Evolutionary conservation across 2,329 filamentous ascomycete genomes (phyloP), one percentile per base, ranked within the genome.

Genomic region (Microcyclosporella mali): DNA sequence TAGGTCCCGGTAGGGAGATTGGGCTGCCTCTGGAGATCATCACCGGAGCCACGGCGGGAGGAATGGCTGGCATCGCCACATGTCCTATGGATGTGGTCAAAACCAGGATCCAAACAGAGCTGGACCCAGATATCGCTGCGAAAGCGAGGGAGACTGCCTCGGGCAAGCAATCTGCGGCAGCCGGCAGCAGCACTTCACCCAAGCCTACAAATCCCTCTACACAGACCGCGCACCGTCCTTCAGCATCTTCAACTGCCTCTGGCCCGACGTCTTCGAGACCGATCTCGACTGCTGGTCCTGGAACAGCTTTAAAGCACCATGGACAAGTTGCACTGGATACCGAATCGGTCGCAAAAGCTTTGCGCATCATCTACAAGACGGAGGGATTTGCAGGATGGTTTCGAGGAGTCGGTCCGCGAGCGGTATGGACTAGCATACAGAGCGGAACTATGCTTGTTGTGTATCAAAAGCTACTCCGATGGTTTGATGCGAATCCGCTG

Each of bases 61-160:
- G 90, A 30, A 79, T 97, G 64, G 92, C 92, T 1, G 92, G 92
- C 40, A 85, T 94, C 6, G 81, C 98, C 11, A 98, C 92, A 2
- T 97, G 92, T 59, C 92, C 92, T 1, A 78, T 98, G 50, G 92
- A 98, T 59, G 92, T 98, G 4, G 90, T 98, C 48, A 98, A 98
- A 70, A 98, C 92, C 1, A 78, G 92, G 41, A 84, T 95, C 27
- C 94, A 98, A 66, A 98, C 92, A 0, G 92, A 98, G 65, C 78
- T 94, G 39, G 81, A 81, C 50, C 73, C 75, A 1, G 68, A 70
- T 7, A 55, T 65, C 4, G 59, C 64, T 3, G 54, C 63, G 1
- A 56, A 58, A 14, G 59, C 60, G 11, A 50, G 52, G 27, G 41
- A 48, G 33, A 47, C 40, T 41, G 42, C 42, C 14, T 43, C 49